These are phyloP conservation scores for Leptodermis oblonga DNA, from an alignment of 257 asterid genomes.

Conservation along the genomic window DNA sequence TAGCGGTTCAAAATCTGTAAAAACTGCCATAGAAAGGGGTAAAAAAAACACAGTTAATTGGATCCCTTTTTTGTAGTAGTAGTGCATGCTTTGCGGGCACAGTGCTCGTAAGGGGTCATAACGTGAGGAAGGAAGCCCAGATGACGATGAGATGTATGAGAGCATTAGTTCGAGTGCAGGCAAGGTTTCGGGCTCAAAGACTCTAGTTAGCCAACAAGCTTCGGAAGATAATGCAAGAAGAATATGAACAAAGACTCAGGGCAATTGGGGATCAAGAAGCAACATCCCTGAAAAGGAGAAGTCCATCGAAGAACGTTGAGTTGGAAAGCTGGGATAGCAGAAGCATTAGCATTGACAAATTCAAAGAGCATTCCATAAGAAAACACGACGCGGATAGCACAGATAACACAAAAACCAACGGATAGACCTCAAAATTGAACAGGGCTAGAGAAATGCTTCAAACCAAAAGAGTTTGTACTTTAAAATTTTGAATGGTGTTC, in stretches of 20 bases:
- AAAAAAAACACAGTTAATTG: too few species aligned
- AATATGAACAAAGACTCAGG: conserved; percentile 23
- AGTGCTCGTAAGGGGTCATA: conserved; percentile 87
- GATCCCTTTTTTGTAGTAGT: too few species aligned
- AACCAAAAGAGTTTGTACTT: too few species aligned
- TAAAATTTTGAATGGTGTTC: too few species aligned
- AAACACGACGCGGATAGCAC: conserved; percentile 54
- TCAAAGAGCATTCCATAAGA: conserved; percentile 42
- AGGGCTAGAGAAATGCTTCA: too few species aligned
- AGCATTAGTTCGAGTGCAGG: conserved; percentile 88
- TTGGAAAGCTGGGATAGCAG: conserved; percentile 49
- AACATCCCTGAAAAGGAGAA: conserved; percentile 19
- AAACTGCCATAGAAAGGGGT: too few species aligned
- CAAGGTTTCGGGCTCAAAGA: conserved; percentile 71
- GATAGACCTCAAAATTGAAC: too few species aligned
- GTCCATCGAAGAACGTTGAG: conserved; percentile 36
- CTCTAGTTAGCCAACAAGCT: conserved; percentile 49
- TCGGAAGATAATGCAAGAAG: conserved; percentile 41
- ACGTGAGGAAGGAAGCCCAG: conserved; percentile 86
- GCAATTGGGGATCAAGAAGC: conserved; percentile 30
- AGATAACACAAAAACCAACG: too few species aligned
- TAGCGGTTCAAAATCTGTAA: too few species aligned
- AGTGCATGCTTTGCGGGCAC: conserved; percentile 77
- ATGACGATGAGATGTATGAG: conserved; percentile 99
- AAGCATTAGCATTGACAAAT: conserved; percentile 38